A percentile compares a stretch with the other conserved stretches of the same genome.
Conservation (phyloP, 2,329 filamentous ascomycete species). For the Akanthomyces lecanii region DNA sequence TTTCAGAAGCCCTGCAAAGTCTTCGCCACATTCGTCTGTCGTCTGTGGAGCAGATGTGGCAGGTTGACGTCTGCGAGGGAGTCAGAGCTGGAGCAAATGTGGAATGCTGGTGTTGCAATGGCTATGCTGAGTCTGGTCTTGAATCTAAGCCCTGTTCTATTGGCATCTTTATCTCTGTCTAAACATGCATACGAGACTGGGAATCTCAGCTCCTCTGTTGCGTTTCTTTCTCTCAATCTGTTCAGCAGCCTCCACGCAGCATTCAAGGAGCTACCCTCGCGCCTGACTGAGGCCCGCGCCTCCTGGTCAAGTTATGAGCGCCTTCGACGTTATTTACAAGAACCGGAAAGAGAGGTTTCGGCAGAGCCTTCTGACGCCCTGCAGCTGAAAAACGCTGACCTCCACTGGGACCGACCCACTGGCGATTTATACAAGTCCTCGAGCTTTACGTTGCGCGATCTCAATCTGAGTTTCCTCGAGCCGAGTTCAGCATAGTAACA, state of each 20-base stretch:
- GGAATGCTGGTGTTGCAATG: slow-evolving; percentile 11
- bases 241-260: slow-evolving; percentile 14
- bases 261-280: slow-evolving; percentile 10
- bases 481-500: slow-evolving; percentile 62
- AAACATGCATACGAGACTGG: slow-evolving; percentile 11
- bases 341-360: neutral
- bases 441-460: slow-evolving; percentile 51
- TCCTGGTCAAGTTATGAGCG: slow-evolving; percentile 17
- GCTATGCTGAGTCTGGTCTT: slow-evolving; percentile 5
- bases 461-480: slow-evolving; percentile 56
- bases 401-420: neutral
- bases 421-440: neutral
- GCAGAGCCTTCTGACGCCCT: neutral
- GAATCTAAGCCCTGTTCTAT: slow-evolving; percentile 15
- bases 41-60: slow-evolving; percentile 16
- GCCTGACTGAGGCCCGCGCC: neutral
- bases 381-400: slow-evolving; percentile 7
- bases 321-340: slow-evolving; percentile 7
- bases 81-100: slow-evolving; percentile 14
- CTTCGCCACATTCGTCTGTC: slow-evolving; percentile 18
- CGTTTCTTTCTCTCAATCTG: slow-evolving; percentile 16
- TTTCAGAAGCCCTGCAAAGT: slow-evolving; percentile 10
- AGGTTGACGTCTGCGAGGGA: neutral
- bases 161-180: slow-evolving; percentile 15
- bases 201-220: slow-evolving; percentile 12